A percentile compares a stretch with the other conserved stretches of the same genome.
These are phyloP conservation scores for Vanderwaltozyma verrucispora DNA, from an alignment of 805 yeast genomes.

Conservation along the genomic window DNA sequence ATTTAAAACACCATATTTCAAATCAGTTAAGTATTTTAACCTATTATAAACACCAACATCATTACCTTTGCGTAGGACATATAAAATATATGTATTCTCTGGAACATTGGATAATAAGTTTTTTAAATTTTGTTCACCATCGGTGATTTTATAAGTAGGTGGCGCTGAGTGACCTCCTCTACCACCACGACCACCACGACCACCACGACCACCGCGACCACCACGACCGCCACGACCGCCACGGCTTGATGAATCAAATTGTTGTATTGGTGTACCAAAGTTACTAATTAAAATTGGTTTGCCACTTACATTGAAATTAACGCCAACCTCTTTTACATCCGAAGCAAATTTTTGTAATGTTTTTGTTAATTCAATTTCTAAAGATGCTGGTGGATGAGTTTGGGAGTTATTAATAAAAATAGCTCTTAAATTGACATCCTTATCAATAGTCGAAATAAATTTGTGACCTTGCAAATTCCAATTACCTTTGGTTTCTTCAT, in stretches of 20 bases:
- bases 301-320: conserved; percentile 8
- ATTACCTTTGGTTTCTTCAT: conserved; percentile 14
- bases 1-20: conserved; percentile 14
- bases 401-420: conserved; percentile 10
- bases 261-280: conserved; percentile 2
- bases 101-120: conserved; percentile 9
- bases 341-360: conserved; percentile 6
- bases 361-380: conserved; percentile 7
- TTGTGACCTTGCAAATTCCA: conserved; percentile 14
- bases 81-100: conserved; percentile 11
- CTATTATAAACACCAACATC: conserved; percentile 12
- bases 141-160: conserved; percentile 5
- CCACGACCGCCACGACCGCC: conserved; percentile 13
- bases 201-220: conserved; percentile 11
- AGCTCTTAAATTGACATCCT: conserved; percentile 9
- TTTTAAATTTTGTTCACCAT: conserved; percentile 10
- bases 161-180: conserved; percentile 7
- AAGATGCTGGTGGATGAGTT: conserved; percentile 6
- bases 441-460: conserved; percentile 6
- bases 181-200: conserved; percentile 11
- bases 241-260: conserved; percentile 1
- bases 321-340: conserved; percentile 13
- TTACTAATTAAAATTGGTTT: conserved; percentile 11
- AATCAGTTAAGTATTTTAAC: conserved; percentile 14
- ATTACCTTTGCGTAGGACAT: conserved; percentile 7